Base-by-base conservation (phyloP, 805 yeast species). In the Barnettozyma salicaria region DNA sequence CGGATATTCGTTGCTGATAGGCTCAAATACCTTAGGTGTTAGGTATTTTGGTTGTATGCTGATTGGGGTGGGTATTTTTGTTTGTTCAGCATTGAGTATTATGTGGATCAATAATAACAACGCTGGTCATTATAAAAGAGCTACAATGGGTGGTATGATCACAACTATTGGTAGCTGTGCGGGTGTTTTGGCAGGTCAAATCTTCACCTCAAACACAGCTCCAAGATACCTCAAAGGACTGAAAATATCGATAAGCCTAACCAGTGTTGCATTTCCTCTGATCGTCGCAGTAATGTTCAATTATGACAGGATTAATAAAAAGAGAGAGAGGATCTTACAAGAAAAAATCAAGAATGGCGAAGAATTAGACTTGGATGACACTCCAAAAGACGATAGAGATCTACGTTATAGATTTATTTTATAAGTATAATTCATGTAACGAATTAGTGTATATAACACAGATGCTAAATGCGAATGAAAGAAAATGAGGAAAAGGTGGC, bases 31-130 rank as follows among this genome's bases (percentile, higher is more conserved):
- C 1, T 45, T 60, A 23, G 67, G 61, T 19, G 66, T 61, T 4
- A 50, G 67, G 42, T 62, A 60, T 40, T 59, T 60, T 34, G 67
- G 65, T 13, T 62, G 64, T 37, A 62, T 53, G 55, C 50, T 63
- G 33, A 50, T 63, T 28, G 63, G 63, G 34, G 53, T 61, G 49
- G 67, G 67, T 14, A 62, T 63, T 25, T 63, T 58, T 39, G 65
- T 62, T 13, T 61, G 63, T 44, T 63, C 65, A 7, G 65, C 67
- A 1, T 48, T 56, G 28, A 59, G 61, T 36, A 60, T 65, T 47
- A 49, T 63, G 49, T 63, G 68, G 68, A 44, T 56, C n/a, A 61
- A 64, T 42, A 65, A 65, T 42, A 63, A 63, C 39, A 57, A 52
- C 25, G 66, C 65, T 14, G 64, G 64, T 26, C 64, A 62, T 37